Evolutionary conservation across 495 filamentous ascomycete species (phyloP).

Genomic region (Cairneyella variabilis): DNA sequence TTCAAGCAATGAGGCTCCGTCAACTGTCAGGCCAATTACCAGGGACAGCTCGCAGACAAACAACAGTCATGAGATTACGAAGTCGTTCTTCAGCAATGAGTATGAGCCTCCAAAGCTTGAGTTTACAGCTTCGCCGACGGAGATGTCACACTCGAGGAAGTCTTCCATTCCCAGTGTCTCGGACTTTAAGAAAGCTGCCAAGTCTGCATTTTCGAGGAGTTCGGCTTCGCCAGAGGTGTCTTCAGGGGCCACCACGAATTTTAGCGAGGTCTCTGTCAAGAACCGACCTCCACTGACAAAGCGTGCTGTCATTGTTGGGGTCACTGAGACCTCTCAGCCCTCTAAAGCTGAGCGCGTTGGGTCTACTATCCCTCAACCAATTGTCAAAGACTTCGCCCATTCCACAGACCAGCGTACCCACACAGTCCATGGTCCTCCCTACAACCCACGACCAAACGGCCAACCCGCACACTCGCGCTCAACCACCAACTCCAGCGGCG

Average conservation of each 20-base stretch:
- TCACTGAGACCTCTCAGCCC: too few relatives aligned
- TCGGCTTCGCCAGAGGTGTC: background rate
- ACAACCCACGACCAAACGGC: too few relatives aligned
- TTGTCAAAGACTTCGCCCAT: slow-evolving; percentile 8
- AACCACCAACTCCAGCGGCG: too few relatives aligned
- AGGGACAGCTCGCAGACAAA: background rate
- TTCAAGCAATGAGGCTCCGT: background rate
- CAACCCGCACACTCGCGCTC: too few relatives aligned
- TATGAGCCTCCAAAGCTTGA: background rate
- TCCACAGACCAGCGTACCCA: too few relatives aligned
- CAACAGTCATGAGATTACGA: background rate
- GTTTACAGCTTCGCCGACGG: too few relatives aligned
- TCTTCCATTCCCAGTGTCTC: background rate
- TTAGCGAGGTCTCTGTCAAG: background rate
- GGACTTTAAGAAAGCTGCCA: slow-evolving; percentile 1
- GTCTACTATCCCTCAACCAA: too few relatives aligned
- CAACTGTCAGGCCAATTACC: background rate
- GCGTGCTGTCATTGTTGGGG: slow-evolving; percentile 7
- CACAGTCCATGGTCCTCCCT: too few relatives aligned
- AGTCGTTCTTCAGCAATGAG: background rate
- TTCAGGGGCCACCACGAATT: background rate
- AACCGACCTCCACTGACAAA: background rate
- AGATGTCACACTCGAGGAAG: too few relatives aligned
- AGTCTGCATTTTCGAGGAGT: slow-evolving; percentile 4
- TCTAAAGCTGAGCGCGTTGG: too few relatives aligned